phyloP scores from a whole-genome alignment of 345 rosid genomes.

The Syzygium oleosum region DNA sequence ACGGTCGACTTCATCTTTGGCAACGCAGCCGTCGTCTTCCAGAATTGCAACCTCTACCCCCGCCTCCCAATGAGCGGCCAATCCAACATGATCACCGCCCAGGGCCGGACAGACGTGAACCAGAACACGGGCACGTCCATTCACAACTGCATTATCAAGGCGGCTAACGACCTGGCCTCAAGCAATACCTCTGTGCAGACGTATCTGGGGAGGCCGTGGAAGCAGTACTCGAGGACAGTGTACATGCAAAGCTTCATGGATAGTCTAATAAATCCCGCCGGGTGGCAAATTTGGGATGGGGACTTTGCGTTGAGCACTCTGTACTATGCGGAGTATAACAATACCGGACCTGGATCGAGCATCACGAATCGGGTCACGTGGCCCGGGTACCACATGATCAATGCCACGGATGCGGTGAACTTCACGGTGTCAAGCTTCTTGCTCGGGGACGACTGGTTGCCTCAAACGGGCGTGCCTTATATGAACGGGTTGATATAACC shows the following conservation, averaged over 20 bases:
- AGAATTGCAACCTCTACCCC: constrained; percentile 66
- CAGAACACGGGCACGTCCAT: constrained; percentile 84
- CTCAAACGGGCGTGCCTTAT: constrained; percentile 54
- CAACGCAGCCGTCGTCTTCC: constrained; percentile 78
- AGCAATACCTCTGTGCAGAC: constrained; percentile 33
- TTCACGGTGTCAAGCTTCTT: constrained; percentile 60
- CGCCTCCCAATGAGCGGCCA: constrained; percentile 64
- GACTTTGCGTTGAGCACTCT: constrained; percentile 55
- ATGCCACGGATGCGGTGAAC: constrained; percentile 52
- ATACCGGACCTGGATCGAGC: constrained; percentile 60
- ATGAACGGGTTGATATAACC: constrained; percentile 16
- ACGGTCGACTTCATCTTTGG: constrained; percentile 93
- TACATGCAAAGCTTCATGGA: constrained; percentile 52
- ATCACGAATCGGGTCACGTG: constrained; percentile 52
- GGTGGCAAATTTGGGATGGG: constrained; percentile 68
- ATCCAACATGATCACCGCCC: constrained; percentile 85
- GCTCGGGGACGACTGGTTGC: constrained; percentile 65
- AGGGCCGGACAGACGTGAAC: constrained; percentile 73
- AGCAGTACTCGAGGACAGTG: constrained; percentile 72
- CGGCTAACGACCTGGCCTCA: constrained; percentile 58
- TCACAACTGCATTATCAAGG: constrained; percentile 46
- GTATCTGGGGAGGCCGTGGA: constrained; percentile 90
- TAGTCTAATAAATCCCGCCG: constrained; percentile 46
- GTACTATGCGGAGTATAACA: constrained; percentile 69
- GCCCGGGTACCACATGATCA: constrained; percentile 56